Evolutionary conservation across 768 basidiomycete species (phyloP).

Genomic region (Gymnopilus junonius): DNA sequence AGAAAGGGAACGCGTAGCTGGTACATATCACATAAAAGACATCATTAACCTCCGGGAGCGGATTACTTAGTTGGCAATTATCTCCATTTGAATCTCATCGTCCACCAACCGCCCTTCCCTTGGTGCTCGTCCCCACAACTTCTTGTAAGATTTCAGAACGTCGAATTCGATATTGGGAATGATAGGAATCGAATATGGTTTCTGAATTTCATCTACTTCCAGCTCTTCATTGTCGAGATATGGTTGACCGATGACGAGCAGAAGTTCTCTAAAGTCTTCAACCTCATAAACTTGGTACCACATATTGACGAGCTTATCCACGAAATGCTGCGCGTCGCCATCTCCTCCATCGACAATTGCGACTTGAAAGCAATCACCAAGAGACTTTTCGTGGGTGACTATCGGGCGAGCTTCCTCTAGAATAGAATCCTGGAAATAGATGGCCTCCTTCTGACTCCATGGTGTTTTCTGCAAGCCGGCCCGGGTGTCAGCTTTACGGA

Average conservation of each 20-base stretch:
- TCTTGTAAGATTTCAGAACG: conserved; percentile 14
- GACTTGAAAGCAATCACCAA: conserved; percentile 21
- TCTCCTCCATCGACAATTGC: conserved; percentile 16
- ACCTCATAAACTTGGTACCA: conserved; percentile 19
- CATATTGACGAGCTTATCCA: conserved; percentile 13
- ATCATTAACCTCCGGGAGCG: background rate
- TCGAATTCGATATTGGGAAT: conserved; percentile 14
- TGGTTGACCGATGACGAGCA: conserved; percentile 5
- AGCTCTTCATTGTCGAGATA: conserved; percentile 13
- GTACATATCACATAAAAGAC: background rate
- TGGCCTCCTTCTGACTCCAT: conserved; percentile 10
- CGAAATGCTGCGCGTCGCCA: conserved; percentile 16
- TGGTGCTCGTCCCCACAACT: conserved; percentile 17
- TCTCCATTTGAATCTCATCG: conserved; percentile 16
- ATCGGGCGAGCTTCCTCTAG: conserved; percentile 19
- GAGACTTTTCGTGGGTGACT: background rate
- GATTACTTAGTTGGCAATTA: background rate
- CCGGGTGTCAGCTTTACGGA: conserved; percentile 17
- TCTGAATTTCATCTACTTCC: conserved; percentile 9
- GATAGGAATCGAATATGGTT: background rate
- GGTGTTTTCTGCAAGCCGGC: conserved; percentile 16
- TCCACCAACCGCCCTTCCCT: conserved; percentile 15
- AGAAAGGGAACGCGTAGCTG: background rate
- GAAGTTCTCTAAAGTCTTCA: conserved; percentile 8
- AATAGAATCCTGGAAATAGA: conserved; percentile 11